Base-by-base conservation (phyloP, 2,329 filamentous ascomycete species). In the Penicillium sp. region DNA sequence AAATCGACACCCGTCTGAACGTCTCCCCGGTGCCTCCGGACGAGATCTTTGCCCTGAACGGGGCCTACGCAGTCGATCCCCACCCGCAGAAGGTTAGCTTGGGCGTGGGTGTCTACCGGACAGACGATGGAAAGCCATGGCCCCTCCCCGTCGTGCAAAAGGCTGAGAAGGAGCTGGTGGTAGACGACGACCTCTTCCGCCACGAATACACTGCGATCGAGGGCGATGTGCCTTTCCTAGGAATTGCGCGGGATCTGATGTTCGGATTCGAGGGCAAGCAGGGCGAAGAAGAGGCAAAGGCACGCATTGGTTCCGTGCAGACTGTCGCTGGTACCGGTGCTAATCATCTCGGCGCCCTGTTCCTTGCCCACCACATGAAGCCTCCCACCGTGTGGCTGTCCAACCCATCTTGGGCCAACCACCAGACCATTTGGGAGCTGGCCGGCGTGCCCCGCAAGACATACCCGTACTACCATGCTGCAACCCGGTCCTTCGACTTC, bases 191-290 rank as follows among this genome's bases (percentile, higher is more conserved):
- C 71, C 84, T 90, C 53, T 84, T 94, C 69, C 93, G 97, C 79
- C 94, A 97, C 82, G 94, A 99, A 82, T 99, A 97, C 80, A 90
- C 93, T 55, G 92, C 93, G 56, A 97, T 97, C 75, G 88, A 91
- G 64, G 94, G 94, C 70, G 84, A 96, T 61, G 78, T 86, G 52
- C 82, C 86, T 60, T 96, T 97, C 80, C 93, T 91, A 55, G 83
- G 84, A 70, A 91, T 93, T 71, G 92, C 93, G 25, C 89, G 91
- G 70, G 91, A 94, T 79, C 83, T 97, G 65, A 89, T 96, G 65
- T 85, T 97, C 48, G 72, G 73, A 38, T 75, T 75, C 40, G 67
- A 72, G 50, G 90, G 91, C 88, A 63, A 82, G 78, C 68, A 63
- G 68, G 66, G 60, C n/a, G 62, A 70, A 19, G 65, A 65, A 31